Conservation (phyloP, 805 yeast species). For the Cephaloascus fragrans region DNA sequence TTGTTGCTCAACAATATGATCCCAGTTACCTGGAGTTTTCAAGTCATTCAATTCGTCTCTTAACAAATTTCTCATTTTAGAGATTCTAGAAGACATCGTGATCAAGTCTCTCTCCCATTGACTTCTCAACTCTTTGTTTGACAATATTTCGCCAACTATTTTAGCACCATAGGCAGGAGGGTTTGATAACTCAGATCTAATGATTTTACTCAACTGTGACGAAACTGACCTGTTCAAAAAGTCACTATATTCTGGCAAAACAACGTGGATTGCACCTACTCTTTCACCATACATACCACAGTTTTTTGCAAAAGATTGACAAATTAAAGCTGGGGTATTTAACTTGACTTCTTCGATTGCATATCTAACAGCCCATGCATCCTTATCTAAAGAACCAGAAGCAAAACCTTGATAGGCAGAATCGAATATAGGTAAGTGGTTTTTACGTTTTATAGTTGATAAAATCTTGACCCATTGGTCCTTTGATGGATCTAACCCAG, state of each 20-base stretch:
- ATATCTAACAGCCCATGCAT: conserved; percentile 72
- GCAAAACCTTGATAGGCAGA: conserved; percentile 98
- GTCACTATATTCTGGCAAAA: conserved; percentile 35
- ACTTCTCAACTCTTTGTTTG: conserved; percentile 49
- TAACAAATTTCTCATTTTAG: conserved; percentile 64
- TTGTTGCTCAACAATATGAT: conserved; percentile 79
- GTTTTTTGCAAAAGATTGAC: conserved; percentile 96
- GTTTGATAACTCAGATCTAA: conserved; percentile 81
- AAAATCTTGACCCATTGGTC: conserved; percentile 74
- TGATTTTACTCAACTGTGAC: conserved; percentile 68
- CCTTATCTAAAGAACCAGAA: conserved; percentile 73
- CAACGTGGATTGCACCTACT: conserved; percentile 84
- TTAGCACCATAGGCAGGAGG: conserved; percentile 97
- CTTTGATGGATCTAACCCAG: conserved; percentile 86
- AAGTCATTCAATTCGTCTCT: conserved; percentile 50
- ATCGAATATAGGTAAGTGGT: conserved; percentile 81
- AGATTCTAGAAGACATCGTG: conserved; percentile 82
- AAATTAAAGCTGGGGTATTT: conserved; percentile 56
- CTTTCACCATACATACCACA: conserved; percentile 98
- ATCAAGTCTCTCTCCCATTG: conserved; percentile 83
- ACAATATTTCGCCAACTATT: conserved; percentile 68
- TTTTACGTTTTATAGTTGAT: conserved; percentile 44
- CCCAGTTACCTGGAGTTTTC: conserved; percentile 85
- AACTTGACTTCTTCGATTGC: conserved; percentile 40
- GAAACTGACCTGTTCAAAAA: conserved; percentile 45